phyloP scores from a whole-genome alignment of 129 eudicot species.

The Lactuca sativa region DNA sequence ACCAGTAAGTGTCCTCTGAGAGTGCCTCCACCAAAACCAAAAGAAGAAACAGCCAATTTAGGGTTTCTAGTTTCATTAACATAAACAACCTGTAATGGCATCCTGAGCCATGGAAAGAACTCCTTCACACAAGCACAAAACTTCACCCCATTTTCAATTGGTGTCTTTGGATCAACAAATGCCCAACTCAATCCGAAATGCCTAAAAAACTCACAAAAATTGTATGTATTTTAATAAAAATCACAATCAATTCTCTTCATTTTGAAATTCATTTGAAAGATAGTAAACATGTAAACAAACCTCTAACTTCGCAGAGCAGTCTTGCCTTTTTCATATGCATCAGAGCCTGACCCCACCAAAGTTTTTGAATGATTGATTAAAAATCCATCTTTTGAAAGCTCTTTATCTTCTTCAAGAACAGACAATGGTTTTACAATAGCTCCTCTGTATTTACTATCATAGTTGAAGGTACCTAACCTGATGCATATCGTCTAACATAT shows the following conservation, averaged over 20 bases:
- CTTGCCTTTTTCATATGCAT: constrained; percentile 80
- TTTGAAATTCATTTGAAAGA: neutral
- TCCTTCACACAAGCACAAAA: constrained; percentile 86
- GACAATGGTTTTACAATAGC: constrained; percentile 54
- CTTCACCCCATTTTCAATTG: constrained; percentile 69
- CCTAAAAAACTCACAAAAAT: constrained; percentile 45
- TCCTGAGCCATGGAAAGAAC: constrained; percentile 85
- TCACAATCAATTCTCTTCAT: constrained; percentile 13
- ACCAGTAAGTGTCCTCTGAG: constrained; percentile 90
- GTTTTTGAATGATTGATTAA: constrained; percentile 62
- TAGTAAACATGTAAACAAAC: constrained; percentile 28
- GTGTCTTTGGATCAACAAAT: constrained; percentile 82
- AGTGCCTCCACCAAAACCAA: constrained; percentile 85
- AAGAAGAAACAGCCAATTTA: constrained; percentile 48
- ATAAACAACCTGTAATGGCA: constrained; percentile 83
- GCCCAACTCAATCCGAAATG: constrained; percentile 91
- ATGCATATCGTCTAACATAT: constrained; percentile 13
- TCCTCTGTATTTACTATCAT: constrained; percentile 67
- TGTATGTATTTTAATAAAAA: neutral
- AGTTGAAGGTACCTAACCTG: constrained; percentile 76
- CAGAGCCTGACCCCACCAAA: constrained; percentile 78
- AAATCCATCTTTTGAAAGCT: constrained; percentile 64
- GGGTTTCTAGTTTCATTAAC: constrained; percentile 51
- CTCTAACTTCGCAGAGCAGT: constrained; percentile 80
- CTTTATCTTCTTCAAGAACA: constrained; percentile 56